Conservation (phyloP, 768 basidiomycete genomes). For the Hericium coralloides region DNA sequence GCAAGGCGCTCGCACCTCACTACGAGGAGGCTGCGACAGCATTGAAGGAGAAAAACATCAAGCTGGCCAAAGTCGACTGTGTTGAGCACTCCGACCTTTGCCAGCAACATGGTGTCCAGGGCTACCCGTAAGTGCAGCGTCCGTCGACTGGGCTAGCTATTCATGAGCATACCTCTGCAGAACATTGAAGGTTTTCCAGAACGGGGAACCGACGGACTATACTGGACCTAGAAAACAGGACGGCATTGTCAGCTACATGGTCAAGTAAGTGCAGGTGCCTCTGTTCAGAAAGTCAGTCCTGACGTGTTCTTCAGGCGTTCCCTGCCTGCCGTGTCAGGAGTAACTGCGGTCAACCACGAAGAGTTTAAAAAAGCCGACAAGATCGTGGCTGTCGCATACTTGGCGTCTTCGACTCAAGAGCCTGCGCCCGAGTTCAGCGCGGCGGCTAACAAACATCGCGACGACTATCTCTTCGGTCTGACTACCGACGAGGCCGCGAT, state of each 20-base stretch:
- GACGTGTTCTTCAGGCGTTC: slow-evolving; percentile 57
- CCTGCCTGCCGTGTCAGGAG: slow-evolving; percentile 82
- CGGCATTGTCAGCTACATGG: slow-evolving; percentile 94
- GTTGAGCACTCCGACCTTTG: slow-evolving; percentile 92
- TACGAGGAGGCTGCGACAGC: slow-evolving; percentile 91
- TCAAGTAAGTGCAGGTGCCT: slow-evolving; percentile 49
- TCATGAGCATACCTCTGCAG: slow-evolving; percentile 27
- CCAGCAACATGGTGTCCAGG: slow-evolving; percentile 77
- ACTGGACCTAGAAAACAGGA: slow-evolving; percentile 87
- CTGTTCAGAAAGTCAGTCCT: not conserved
- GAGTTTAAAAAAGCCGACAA: slow-evolving; percentile 88
- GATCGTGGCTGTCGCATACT: slow-evolving; percentile 83
- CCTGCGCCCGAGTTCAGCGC: slow-evolving; percentile 69
- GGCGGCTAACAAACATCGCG: slow-evolving; percentile 81
- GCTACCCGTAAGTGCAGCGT: slow-evolving; percentile 72
- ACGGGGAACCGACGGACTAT: slow-evolving; percentile 76
- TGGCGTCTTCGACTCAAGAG: slow-evolving; percentile 60
- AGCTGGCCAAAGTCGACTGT: slow-evolving; percentile 94
- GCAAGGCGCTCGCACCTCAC: slow-evolving; percentile 90
- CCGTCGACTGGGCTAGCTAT: not conserved
- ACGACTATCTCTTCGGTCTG: slow-evolving; percentile 89
- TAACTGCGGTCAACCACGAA: slow-evolving; percentile 66
- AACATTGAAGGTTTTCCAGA: slow-evolving; percentile 86
- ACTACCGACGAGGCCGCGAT: slow-evolving; percentile 63
- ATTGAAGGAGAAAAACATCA: slow-evolving; percentile 85